Evolutionary conservation across 202 grass and related monocot genomes (phyloP).

Genomic region (Setaria viridis): DNA sequence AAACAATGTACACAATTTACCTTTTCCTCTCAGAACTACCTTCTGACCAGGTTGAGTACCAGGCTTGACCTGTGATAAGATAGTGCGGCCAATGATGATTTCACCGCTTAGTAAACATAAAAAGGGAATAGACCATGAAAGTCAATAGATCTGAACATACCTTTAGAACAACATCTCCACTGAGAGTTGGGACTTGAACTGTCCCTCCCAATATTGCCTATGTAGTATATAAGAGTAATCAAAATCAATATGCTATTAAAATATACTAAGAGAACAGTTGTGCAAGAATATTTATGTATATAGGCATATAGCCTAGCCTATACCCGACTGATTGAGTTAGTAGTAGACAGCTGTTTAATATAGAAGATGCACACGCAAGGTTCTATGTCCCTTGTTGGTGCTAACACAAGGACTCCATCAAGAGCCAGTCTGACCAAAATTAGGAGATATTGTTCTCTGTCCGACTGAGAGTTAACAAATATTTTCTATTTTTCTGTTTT

Average conservation of each 20-base stretch:
- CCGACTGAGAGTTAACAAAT: background rate
- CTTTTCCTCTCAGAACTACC: conserved; percentile 98
- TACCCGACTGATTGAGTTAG: background rate
- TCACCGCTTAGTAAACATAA: conserved; percentile 1
- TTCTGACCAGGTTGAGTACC: conserved; percentile 98
- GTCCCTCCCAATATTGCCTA: conserved; percentile 97
- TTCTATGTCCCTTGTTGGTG: background rate
- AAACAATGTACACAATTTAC: conserved; percentile 42
- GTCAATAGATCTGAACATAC: conserved; percentile 46
- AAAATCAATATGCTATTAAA: conserved; percentile 10
- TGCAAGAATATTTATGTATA: background rate
- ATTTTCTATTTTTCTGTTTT: background rate
- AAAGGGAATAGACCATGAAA: background rate
- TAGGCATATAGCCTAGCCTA: background rate
- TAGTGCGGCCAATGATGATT: background rate
- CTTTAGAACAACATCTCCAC: conserved; percentile 93
- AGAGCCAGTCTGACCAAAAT: background rate
- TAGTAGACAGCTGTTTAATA: background rate
- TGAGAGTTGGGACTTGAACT: conserved; percentile 95
- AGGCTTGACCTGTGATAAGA: conserved; percentile 75
- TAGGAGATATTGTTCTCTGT: background rate
- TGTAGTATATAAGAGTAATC: conserved; percentile 19
- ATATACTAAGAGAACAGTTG: background rate
- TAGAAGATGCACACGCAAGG: background rate
- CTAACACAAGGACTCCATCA: background rate